Conservation (phyloP, 169 alveolate genomes). For the Amoebophrya sp. region DNA sequence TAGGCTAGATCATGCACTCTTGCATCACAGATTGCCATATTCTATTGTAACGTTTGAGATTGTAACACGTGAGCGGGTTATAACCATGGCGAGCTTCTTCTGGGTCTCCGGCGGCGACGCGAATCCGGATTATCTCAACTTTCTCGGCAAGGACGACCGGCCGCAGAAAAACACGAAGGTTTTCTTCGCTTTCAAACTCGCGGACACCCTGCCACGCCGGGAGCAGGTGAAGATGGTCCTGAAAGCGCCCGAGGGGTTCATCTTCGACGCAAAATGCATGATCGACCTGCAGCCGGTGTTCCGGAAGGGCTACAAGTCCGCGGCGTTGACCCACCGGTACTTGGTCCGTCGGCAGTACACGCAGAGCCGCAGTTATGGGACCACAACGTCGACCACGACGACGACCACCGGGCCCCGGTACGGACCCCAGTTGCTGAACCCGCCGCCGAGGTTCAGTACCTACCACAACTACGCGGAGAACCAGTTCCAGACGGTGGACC, state of each 20-base stretch:
- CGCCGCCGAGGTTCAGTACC: too few relatives aligned
- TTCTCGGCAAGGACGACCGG: conserved; percentile 19
- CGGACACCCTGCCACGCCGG: neutral
- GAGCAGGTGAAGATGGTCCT: neutral
- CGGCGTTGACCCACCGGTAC: neutral
- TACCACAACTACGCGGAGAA: neutral
- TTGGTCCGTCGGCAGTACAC: neutral
- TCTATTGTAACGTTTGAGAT: too few relatives aligned
- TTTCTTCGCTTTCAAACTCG: neutral
- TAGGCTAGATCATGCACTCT: too few relatives aligned
- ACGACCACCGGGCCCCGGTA: neutral
- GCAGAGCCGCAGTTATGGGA: neutral
- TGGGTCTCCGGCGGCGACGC: neutral
- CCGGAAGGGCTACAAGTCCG: neutral
- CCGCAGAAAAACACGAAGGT: conserved; percentile 24
- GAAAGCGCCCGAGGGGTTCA: neutral
- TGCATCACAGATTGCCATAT: too few relatives aligned
- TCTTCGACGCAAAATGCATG: neutral
- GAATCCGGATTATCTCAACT: neutral
- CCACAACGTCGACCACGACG: neutral
- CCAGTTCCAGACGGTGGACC: neutral
- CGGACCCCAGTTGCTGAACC: neutral
- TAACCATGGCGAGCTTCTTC: neutral
- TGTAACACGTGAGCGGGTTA: too few relatives aligned
- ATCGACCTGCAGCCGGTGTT: neutral